Percentiles rank a stretch among this genome's conserved stretches.
Conservation (phyloP, 2,329 filamentous ascomycete species). For the Aspergillus carbonarius region DNA sequence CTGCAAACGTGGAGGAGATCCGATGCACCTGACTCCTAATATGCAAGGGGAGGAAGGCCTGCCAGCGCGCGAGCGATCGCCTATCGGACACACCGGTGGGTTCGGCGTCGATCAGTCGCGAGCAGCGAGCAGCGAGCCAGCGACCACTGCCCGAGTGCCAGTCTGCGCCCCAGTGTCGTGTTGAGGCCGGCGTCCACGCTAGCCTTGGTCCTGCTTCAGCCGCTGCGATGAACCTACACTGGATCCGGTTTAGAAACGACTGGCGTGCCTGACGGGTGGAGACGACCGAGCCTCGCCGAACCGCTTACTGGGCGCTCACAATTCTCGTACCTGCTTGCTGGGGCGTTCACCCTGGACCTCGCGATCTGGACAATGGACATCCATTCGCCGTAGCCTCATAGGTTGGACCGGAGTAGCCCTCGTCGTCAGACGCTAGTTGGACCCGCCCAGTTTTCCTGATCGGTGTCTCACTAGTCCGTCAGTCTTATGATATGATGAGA, state of each 20-base stretch:
- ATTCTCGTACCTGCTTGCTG: neutral
- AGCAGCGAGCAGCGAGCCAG: neutral
- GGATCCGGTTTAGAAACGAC: neutral
- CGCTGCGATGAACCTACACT: neutral
- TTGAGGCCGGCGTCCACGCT: slow-evolving; percentile 1
- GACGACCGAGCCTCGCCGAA: neutral
- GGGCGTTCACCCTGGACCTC: neutral
- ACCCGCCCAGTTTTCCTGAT: neutral
- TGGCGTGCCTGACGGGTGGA: slow-evolving; percentile 4
- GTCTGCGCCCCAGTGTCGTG: neutral
- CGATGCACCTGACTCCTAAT: neutral
- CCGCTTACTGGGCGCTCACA: slow-evolving; percentile 1
- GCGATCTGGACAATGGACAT: neutral
- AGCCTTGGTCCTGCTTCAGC: neutral
- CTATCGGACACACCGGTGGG: slow-evolving; percentile 11
- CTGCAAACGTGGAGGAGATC: slow-evolving; percentile 13
- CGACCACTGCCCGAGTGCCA: neutral
- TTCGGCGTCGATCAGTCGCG: slow-evolving; percentile 1
- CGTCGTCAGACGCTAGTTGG: neutral
- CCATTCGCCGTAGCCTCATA: neutral
- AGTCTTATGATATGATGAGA: slow-evolving; percentile 14
- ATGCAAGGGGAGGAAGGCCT: slow-evolving; percentile 11
- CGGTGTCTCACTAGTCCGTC: neutral
- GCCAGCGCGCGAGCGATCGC: neutral
- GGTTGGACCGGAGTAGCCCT: neutral